These are phyloP conservation scores for Dictyostelium capitatum DNA, from an alignment of 78 protist species.

Conservation along the genomic window DNA sequence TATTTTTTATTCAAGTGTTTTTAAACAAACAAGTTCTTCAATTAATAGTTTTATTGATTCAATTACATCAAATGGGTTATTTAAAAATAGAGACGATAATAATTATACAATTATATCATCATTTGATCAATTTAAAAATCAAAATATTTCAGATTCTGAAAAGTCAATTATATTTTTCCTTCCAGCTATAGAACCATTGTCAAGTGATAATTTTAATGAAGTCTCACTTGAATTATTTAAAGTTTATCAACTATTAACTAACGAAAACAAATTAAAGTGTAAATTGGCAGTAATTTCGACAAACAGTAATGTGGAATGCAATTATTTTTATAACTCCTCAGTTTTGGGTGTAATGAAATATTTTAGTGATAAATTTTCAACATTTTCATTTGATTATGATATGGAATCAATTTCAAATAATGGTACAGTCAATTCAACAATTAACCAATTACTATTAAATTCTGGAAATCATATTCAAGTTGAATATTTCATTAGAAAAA, in stretches of 20 bases:
- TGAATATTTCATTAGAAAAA: not conserved
- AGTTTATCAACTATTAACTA: not conserved
- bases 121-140: not conserved
- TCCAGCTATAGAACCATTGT: not conserved
- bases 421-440: not conserved
- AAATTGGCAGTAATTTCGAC: not conserved
- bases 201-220: not conserved
- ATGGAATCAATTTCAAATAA: not conserved
- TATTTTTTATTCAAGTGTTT: not conserved
- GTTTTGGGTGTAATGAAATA: slow-evolving; percentile 16
- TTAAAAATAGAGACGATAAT: not conserved
- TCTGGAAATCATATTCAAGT: not conserved
- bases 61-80: not conserved
- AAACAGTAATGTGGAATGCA: not conserved
- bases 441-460: not conserved
- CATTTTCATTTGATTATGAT: not conserved
- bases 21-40: not conserved
- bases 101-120: not conserved
- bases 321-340: not conserved
- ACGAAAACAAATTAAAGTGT: not conserved
- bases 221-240: slow-evolving; percentile 3
- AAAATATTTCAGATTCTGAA: not conserved
- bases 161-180: not conserved
- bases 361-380: not conserved
- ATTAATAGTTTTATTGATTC: not conserved